Conservation (phyloP, 192 early-diverging fungal genomes). For the Gryganskiella cystojenkinii region DNA sequence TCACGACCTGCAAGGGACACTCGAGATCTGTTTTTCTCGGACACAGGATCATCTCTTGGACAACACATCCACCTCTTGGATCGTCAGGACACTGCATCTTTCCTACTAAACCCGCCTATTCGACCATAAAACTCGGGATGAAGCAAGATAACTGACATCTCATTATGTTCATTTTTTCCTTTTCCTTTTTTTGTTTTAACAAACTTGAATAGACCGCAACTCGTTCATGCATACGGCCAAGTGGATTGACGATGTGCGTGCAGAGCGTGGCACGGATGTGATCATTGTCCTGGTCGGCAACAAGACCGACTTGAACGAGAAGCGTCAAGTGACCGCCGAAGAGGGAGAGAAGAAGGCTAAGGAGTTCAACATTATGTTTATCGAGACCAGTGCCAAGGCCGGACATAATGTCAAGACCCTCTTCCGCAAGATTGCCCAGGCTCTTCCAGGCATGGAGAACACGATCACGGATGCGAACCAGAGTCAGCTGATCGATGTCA, state of each 20-base stretch:
- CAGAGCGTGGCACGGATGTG: constrained; percentile 97
- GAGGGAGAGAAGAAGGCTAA: constrained; percentile 98
- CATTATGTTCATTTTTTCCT: too few relatives aligned
- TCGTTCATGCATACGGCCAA: constrained; percentile 97
- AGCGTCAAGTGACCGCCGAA: constrained; percentile 93
- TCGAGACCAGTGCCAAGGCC: constrained; percentile 99
- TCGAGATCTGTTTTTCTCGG: too few relatives aligned
- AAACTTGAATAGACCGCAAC: constrained; percentile 82
- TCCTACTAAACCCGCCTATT: too few relatives aligned
- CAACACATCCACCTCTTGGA: too few relatives aligned
- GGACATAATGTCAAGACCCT: constrained; percentile 99
- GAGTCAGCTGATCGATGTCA: constrained; percentile 51
- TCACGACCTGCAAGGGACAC: too few relatives aligned
- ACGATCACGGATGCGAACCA: constrained; percentile 60
- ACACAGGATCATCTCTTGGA: too few relatives aligned
- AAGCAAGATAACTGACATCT: too few relatives aligned
- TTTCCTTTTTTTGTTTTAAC: not conserved
- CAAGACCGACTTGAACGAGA: constrained; percentile 98
- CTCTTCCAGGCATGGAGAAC: constrained; percentile 85
- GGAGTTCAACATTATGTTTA: constrained; percentile 97
- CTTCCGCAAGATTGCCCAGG: constrained; percentile 97
- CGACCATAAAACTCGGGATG: too few relatives aligned
- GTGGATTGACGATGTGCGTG: constrained; percentile 99
- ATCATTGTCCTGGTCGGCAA: constrained; percentile 99
- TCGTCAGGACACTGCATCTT: too few relatives aligned